Evolutionary conservation across 768 basidiomycete genomes (phyloP).

Genomic region (Suillus bovinus): DNA sequence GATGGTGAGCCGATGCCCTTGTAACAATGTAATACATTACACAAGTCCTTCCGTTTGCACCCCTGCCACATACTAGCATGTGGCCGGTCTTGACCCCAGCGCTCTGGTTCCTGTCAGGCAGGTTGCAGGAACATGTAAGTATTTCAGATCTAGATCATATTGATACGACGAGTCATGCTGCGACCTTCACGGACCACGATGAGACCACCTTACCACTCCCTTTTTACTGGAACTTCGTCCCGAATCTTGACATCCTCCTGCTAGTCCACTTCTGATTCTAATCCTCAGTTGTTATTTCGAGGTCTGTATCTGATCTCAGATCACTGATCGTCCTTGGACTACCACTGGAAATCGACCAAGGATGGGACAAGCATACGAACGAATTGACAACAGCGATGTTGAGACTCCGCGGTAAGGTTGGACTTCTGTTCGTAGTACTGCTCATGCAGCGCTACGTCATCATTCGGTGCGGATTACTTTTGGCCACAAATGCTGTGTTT

Average conservation of each 20-base stretch:
- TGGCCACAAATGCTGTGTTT: background rate
- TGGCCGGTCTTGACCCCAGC: background rate
- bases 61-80: too few species aligned
- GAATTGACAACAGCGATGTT: too few species aligned
- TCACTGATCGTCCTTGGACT: slow-evolving; percentile 1
- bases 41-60: background rate
- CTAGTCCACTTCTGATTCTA: too few species aligned
- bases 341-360: too few species aligned
- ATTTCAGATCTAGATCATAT: background rate
- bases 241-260: background rate
- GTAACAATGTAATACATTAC: background rate
- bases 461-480: background rate
- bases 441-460: background rate
- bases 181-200: background rate
- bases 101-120: background rate
- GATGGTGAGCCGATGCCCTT: background rate
- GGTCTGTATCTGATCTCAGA: slow-evolving; percentile 6
- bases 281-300: background rate
- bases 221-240: background rate
- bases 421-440: too few species aligned
- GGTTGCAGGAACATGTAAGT: background rate
- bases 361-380: background rate
- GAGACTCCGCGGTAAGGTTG: too few species aligned
- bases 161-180: background rate
- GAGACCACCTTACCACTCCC: background rate